Evolutionary conservation across 441 rosid species (phyloP), one percentile per base, ranked within the genome.

Genomic region (Adansonia madagascariensis): DNA sequence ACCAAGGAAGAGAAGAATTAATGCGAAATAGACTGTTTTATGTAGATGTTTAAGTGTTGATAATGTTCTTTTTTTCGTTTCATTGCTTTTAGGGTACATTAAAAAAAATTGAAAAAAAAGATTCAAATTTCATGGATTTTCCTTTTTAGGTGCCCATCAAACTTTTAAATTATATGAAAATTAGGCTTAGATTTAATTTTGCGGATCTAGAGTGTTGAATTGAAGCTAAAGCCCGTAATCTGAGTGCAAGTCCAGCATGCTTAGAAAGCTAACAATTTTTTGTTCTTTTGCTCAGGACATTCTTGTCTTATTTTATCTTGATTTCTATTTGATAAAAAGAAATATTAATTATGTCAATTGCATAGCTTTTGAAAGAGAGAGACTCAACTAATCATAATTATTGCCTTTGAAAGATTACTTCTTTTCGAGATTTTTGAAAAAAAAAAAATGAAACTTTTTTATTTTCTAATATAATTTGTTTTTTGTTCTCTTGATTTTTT

Each of bases 11-110:
- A 5, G 17, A 18, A 18, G 31, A 66, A 73, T 20, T 35, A 3
- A 14, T 41, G 50, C 44, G 59, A 60, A 73, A 59, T 47, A 14
- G 71, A 80, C 44, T 7, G 74, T 76, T 44, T 68, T 55, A 73
- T 35, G 53, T 52, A 52, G 65, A 18, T 35, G 78, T 20, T 61
- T 56, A 20, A 14, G 4, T 57, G 57, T 14, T 3, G 18, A 55
- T 35, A 20, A 47, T 24, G 68, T 18, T 3, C 14, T 65, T 24
- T 8, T 31, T 44, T 15, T 15, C 6, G 39, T 0, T 14, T 17
- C 73, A 41, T 41, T 31, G 72, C 57, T 56, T 35, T 5, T 10
- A 15, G 15, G 64, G 31, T 57, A 8, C 12, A 18, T 57, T 57
- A 57, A 57, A 18, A 2, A 14, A 9, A 22, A 60, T 61, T 24